Base-by-base conservation (phyloP, 2,329 filamentous ascomycete genomes). In the Eurotiales sp. region DNA sequence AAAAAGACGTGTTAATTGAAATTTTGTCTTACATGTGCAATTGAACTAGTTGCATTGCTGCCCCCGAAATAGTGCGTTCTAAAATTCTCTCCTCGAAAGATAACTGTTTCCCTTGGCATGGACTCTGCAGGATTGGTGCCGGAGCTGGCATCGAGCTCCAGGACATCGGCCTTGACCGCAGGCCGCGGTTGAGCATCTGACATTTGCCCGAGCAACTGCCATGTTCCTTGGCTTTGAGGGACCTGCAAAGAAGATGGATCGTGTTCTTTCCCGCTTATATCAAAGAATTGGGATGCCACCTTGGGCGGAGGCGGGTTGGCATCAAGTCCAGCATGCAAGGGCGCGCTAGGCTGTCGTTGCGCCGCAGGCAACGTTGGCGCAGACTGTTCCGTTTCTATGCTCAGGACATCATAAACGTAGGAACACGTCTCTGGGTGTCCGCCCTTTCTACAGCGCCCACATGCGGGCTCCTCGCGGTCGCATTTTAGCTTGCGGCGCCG, bases 11-110 rank as follows among this genome's bases (percentile, higher is more conserved):
- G 3, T 11, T 22, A n/a, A 41, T 22, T 10, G 21, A 15, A 41
- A 42, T 34, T 42, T 21, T 12, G 29, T 3, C 55, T 46, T 54
- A 61, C 59, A 54, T 60, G 56, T 14, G 55, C 57, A 21, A 61
- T 59, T 15, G 57, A 25, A 43, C 55, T 57, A 21, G 55, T 55
- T 1, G 59, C 51, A 55, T 61, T 60, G 32, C 56, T 61, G 7
- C 58, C 55, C n/a, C 59, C 59, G 40, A 58, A 61, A 21, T 59
- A 61, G 32, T 58, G 58, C 1, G 59, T 61, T 41, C 46, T 55
- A 34, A 58, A 61, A 40, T 60, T 59, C 46, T 59, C 44, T 2
- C 59, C 59, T 8, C 59, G 55, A n/a, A 61, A 59, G 22, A 60
- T 59, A 7, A 57, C 53, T 8, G 50, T 50, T 12, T 58, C 52